Evolutionary conservation across 129 eudicot genomes (phyloP).

Genomic region (Dittrichia graveolens): DNA sequence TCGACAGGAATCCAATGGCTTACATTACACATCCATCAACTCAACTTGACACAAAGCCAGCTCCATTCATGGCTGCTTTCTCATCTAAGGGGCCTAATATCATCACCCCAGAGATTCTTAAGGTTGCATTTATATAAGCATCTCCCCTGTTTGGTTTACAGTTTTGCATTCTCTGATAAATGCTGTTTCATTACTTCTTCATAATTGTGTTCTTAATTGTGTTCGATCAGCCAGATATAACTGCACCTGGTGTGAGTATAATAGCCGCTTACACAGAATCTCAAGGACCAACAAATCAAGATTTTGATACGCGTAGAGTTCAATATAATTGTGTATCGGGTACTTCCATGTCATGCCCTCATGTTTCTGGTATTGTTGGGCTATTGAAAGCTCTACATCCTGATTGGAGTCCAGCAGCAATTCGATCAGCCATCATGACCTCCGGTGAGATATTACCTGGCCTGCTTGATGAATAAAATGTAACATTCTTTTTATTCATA

Average conservation of each 20-base stretch:
- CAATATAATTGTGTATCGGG: constrained; percentile 67
- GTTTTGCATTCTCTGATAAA: background rate
- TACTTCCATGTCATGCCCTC: constrained; percentile 99
- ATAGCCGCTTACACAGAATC: constrained; percentile 86
- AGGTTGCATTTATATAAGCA: constrained; percentile 36
- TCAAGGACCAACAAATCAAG: constrained; percentile 75
- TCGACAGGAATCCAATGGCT: constrained; percentile 62
- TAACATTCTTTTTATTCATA: too few relatives aligned
- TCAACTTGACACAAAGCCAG: constrained; percentile 70
- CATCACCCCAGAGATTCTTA: constrained; percentile 66
- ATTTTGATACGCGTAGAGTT: constrained; percentile 65
- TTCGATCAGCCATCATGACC: constrained; percentile 86
- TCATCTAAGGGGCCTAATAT: constrained; percentile 76
- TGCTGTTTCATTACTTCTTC: background rate
- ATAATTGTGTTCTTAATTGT: constrained; percentile 9
- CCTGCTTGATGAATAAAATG: background rate
- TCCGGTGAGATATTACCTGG: constrained; percentile 47
- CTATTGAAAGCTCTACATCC: constrained; percentile 86
- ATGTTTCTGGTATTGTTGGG: constrained; percentile 84
- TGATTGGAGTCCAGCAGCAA: constrained; percentile 91
- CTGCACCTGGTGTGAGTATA: constrained; percentile 91
- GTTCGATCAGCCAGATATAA: constrained; percentile 65
- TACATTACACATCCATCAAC: constrained; percentile 59
- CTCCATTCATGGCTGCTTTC: constrained; percentile 91
- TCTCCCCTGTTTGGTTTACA: background rate